Evolutionary conservation across 495 filamentous ascomycete species (phyloP), one percentile per base, ranked within the genome.

Genomic region (Penicillium pancosmium): DNA sequence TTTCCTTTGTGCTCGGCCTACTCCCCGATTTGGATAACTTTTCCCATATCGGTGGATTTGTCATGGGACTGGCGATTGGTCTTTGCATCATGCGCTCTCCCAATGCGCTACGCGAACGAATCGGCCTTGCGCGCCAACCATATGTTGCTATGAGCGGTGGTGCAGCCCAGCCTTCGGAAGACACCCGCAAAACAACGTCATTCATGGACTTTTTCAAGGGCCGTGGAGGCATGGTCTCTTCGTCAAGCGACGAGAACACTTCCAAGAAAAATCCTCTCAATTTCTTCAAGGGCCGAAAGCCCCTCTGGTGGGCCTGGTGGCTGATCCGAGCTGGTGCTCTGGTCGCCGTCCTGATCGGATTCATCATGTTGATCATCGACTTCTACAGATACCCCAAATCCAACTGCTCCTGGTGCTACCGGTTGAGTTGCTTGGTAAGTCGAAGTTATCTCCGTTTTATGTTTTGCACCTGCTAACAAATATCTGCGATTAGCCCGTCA

Each of bases 291-390:
- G 91, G 91, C 19, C 82, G 94, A 5, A 96, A 93, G 71, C 88
- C 91, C 23, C 75, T 95, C 1, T 98, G 94, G 94, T 98, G 94
- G 94, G 88, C 77, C 10, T 98, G 95, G 93, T 98, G 94, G 94
- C 73, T 97, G 21, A 82, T 97, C 13, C 81, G 94, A 10, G 89
- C 84, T 9, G 91, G 82, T 7, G 88, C 88, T n/a, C 74, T 98
- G 54, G 83, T 95, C 8, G 84, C 84, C 13, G 87, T 92, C 3
- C 70, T 94, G 5, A 79, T 96, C 51, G 87, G 86, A 5, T 94
- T 97, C 65, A 91, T 97, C 63, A 69, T 96, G 40, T 76, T 98
- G 46, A 74, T 97, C 43, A 84, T 90, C 54, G 91, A 97, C 74
- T 98, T 98, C 70, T 98, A 97, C 74, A 86, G 82, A 56, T 85